These are phyloP conservation scores for Trichoderma asperellum DNA, from an alignment of 2,329 filamentous ascomycete genomes.

Conservation along the genomic window DNA sequence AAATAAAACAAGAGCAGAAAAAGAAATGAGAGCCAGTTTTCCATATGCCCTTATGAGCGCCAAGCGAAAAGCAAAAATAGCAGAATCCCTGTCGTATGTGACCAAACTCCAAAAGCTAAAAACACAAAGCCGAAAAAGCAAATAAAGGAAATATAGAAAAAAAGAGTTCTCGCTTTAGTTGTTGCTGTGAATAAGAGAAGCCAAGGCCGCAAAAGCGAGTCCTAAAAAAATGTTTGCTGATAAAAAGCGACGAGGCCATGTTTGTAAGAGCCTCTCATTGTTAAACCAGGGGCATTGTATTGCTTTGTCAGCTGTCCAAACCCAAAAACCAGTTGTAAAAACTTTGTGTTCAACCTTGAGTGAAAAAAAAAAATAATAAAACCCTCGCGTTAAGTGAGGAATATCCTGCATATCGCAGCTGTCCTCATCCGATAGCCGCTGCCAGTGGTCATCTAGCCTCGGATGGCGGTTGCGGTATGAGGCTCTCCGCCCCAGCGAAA, in stretches of 20 bases:
- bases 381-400: conserved; percentile 6
- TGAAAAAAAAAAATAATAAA: conserved; percentile 1
- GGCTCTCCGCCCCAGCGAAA: conserved; percentile 54
- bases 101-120: conserved; percentile 25
- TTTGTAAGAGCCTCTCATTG: not conserved
- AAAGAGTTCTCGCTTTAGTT: conserved; percentile 17
- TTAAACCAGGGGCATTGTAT: conserved; percentile 3
- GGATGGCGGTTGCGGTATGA: conserved; percentile 55
- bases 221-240: not conserved
- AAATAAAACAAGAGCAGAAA: conserved; percentile 5
- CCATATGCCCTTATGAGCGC: conserved; percentile 27
- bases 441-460: conserved; percentile 40
- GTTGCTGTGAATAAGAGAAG: conserved; percentile 17
- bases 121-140: conserved; percentile 1
- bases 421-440: conserved; percentile 30
- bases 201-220: not conserved
- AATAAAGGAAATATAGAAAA: not conserved
- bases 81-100: conserved; percentile 16
- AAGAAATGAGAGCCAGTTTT: conserved; percentile 8
- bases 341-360: not conserved
- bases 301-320: conserved; percentile 9
- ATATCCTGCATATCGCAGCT: conserved; percentile 16
- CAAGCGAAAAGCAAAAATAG: conserved; percentile 11
- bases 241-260: not conserved
- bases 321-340: conserved; percentile 14